Evolutionary conservation across 306 rosid genomes (phyloP), one percentile per base, ranked within the genome.

Genomic region (Styphnolobium japonicum): DNA sequence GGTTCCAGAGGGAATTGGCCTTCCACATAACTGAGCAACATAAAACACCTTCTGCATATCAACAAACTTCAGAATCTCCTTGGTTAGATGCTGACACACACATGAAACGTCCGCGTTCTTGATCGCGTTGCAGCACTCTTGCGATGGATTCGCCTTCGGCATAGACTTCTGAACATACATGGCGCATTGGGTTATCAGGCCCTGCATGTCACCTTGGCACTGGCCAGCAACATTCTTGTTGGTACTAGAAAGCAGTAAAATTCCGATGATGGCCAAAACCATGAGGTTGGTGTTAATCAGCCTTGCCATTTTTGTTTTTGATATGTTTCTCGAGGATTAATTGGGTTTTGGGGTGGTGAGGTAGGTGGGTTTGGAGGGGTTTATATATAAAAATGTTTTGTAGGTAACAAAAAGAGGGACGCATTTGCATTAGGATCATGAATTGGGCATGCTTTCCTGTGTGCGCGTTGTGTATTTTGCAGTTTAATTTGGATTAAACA

Each of bases 181-280:
- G 0, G 39, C 65, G 8, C 89, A 86, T 1, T 73, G 60, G 4
- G 33, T 25, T 12, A 33, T 16, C 66, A 86, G 18, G 2, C 55
- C 78, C 23, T 3, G 51, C 16, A 86, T 1, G 61, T 80, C 85
- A 33, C 45, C 81, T 10, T 48, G 10, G 70, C 89, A 83, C 15
- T 51, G 83, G 33, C 85, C 87, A 16, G 9, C 43, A 22, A 52
- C 65, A 53, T n/a, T 14, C 5, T 49, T 49, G 23, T n/a, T 9
- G 60, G 52, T 15, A 7, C 56, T 6, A 3, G 19, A 27, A 33
- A 86, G 22, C 1, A 67, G 7, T 10, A 37, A 6, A 22, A 29
- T 36, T 31, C 23, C 77, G 0, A 27, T 4, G 5, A 71, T 2
- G 1, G 67, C 85, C 39, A 83, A 40, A 34, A 72, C 12, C 67